A percentile compares a stretch with the other conserved stretches of the same genome.
These are phyloP conservation scores for Daldinia concentrica DNA, from an alignment of 495 filamentous ascomycete genomes.

Conservation along the genomic window DNA sequence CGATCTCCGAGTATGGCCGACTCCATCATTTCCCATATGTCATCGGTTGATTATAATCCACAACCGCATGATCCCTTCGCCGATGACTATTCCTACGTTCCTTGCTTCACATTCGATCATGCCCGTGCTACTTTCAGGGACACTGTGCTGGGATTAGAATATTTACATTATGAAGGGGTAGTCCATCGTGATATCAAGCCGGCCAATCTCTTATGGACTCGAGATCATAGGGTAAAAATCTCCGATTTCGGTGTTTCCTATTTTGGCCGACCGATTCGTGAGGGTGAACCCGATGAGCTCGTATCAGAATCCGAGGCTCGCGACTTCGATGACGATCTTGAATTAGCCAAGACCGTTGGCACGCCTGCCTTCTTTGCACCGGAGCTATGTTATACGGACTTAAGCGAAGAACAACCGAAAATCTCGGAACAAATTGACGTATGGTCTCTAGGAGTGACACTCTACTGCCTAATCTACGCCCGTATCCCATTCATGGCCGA, in stretches of 20 bases:
- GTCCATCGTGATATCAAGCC: conserved; percentile 99
- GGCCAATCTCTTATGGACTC: conserved; percentile 92
- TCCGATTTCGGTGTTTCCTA: conserved; percentile 99
- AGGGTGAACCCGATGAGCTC: conserved; percentile 79
- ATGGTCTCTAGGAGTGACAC: conserved; percentile 94
- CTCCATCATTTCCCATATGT: conserved; percentile 70
- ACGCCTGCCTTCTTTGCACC: conserved; percentile 98
- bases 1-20: conserved; percentile 69
- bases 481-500: conserved; percentile 91
- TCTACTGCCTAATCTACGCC: conserved; percentile 94
- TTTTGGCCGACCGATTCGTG: conserved; percentile 81
- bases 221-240: conserved; percentile 89
- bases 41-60: conserved; percentile 59
- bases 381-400: conserved; percentile 90
- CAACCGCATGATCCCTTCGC: conserved; percentile 67
- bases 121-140: conserved; percentile 91
- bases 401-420: conserved; percentile 59
- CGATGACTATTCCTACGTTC: conserved; percentile 90
- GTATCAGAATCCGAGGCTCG: conserved; percentile 83
- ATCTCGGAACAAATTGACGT: conserved; percentile 83
- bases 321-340: conserved; percentile 88
- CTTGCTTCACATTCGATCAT: conserved; percentile 85
- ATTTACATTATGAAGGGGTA: conserved; percentile 95
- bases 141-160: conserved; percentile 92
- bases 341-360: conserved; percentile 96